These are phyloP conservation scores for Durio zibethinus DNA, from an alignment of 345 rosid species.

Conservation along the genomic window DNA sequence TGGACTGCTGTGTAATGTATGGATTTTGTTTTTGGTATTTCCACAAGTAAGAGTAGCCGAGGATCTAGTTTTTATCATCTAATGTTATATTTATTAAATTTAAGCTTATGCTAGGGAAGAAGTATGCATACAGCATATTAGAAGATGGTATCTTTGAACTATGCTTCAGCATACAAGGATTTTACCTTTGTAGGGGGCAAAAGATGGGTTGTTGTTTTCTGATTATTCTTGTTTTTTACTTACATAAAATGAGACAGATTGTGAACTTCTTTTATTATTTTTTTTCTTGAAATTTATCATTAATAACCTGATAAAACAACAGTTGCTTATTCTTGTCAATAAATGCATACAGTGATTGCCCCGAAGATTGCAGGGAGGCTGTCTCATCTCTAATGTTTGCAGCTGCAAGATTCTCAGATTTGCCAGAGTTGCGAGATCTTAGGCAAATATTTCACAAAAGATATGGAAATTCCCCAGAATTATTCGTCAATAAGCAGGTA, in stretches of 20 bases:
- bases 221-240: not conserved
- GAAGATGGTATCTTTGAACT: not conserved
- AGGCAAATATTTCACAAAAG: conserved; percentile 79
- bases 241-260: not conserved
- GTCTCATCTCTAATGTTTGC: conserved; percentile 86
- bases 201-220: not conserved
- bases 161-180: not conserved
- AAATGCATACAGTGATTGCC: conserved; percentile 63
- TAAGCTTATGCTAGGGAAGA: not conserved
- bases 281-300: not conserved
- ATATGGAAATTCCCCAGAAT: conserved; percentile 64
- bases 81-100: not conserved
- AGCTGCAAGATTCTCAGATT: conserved; percentile 89
- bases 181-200: not conserved
- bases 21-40: conserved; percentile 3
- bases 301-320: not conserved
- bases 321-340: not conserved
- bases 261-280: conserved; percentile 4
- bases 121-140: not conserved
- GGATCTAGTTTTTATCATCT: not conserved
- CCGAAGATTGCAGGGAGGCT: conserved; percentile 80
- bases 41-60: not conserved
- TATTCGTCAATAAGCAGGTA: conserved; percentile 76
- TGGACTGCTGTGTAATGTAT: not conserved
- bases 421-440: conserved; percentile 86